phyloP scores from a whole-genome alignment of 768 basidiomycete genomes.

The Lentinula edodes region DNA sequence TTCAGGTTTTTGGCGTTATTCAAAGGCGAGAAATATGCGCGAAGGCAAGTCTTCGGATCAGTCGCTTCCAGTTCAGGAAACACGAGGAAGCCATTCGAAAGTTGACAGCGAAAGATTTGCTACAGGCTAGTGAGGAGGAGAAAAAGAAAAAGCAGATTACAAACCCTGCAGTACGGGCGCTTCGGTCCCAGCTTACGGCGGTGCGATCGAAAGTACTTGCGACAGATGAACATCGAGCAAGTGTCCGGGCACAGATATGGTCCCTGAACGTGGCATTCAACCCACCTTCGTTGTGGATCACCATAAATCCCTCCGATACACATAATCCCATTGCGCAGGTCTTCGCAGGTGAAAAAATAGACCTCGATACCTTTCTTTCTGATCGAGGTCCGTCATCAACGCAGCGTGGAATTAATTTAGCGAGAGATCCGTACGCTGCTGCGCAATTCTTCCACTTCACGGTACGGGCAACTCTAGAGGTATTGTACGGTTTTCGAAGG shows the following conservation, averaged over 20 bases:
- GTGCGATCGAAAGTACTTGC: conserved; percentile 20
- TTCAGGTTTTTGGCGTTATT: conserved; percentile 22
- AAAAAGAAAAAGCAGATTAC: conserved; percentile 9
- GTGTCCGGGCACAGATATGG: conserved; percentile 25
- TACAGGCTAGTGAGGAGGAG: conserved; percentile 30
- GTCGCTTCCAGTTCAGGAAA: too few species aligned
- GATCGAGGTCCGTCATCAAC: conserved; percentile 18
- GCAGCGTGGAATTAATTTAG: conserved; percentile 20
- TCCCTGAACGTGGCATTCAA: conserved; percentile 15
- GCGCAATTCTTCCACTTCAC: too few species aligned
- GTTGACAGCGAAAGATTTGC: conserved; percentile 20
- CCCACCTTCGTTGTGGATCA: conserved; percentile 33
- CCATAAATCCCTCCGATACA: conserved; percentile 33
- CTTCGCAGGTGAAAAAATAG: conserved; percentile 34
- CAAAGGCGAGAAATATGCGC: conserved; percentile 22
- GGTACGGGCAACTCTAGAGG: conserved; percentile 11
- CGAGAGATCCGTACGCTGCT: conserved; percentile 33
- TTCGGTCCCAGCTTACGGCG: conserved; percentile 21
- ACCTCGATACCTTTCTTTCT: conserved; percentile 30
- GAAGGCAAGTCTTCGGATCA: conserved; percentile 16
- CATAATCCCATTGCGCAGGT: conserved; percentile 40
- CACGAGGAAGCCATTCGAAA: too few species aligned
- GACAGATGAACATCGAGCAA: conserved; percentile 22
- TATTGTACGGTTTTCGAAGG: conserved; percentile 28
- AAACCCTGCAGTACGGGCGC: conserved; percentile 19